Conservation (phyloP, 2,329 filamentous ascomycete species). For the Tolypocladium ophioglossoides region DNA sequence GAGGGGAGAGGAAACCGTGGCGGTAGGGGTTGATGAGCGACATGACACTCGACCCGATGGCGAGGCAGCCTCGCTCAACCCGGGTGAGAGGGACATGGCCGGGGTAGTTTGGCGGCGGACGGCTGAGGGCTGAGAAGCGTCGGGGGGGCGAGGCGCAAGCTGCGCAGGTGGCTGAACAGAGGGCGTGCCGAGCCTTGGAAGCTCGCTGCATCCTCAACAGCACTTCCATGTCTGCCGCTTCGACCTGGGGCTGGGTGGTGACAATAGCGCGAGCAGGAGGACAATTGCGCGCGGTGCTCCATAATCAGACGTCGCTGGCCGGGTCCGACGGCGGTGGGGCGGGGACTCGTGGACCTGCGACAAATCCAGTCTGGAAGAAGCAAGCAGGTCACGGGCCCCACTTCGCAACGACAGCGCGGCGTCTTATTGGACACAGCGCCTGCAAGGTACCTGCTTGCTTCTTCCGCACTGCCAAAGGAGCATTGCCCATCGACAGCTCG, state of each 20-base stretch:
- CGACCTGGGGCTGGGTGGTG: not conserved
- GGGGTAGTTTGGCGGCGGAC: slow-evolving; percentile 78
- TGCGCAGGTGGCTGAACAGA: slow-evolving; percentile 12
- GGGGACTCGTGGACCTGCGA: too few relatives aligned
- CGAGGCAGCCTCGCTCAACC: slow-evolving; percentile 64
- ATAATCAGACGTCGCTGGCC: too few relatives aligned
- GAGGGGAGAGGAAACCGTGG: slow-evolving; percentile 43
- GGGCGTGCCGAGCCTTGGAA: slow-evolving; percentile 5
- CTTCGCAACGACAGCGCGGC: too few relatives aligned
- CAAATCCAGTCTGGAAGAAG: too few relatives aligned
- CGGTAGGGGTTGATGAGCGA: slow-evolving; percentile 67
- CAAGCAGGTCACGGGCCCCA: too few relatives aligned
- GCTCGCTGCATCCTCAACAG: slow-evolving; percentile 11
- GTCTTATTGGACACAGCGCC: too few relatives aligned
- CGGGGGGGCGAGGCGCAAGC: slow-evolving; percentile 8
- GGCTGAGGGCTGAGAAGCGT: slow-evolving; percentile 70
- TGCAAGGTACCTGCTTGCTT: too few relatives aligned
- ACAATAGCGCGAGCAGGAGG: not conserved
- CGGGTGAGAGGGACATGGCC: slow-evolving; percentile 83
- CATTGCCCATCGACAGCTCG: slow-evolving; percentile 23
- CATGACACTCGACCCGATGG: slow-evolving; percentile 51
- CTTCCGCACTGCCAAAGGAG: too few relatives aligned
- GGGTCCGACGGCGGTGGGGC: not conserved
- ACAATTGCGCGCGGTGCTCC: not conserved
- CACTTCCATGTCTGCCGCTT: slow-evolving; percentile 12